Evolutionary conservation across 352 stramenopile genomes (phyloP), one percentile per base, ranked within the genome.

Genomic region (Phytophthora sansomeana): DNA sequence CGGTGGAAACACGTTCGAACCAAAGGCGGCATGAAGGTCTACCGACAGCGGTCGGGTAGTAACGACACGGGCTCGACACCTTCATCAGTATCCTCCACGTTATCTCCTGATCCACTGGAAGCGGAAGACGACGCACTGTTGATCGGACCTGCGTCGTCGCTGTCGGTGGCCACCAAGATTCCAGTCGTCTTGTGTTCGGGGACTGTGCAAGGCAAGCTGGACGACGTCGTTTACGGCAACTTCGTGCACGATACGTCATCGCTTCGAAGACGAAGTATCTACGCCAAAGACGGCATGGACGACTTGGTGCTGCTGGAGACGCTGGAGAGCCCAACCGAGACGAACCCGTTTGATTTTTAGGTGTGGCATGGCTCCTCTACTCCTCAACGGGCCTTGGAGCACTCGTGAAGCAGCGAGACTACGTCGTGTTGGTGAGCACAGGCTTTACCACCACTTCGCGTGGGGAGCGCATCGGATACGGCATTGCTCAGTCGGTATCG

Each of bases 151-250:
- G 77, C 71, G 26, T 72, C 77, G 14, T 69, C 75, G 0, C 60
- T 87, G 32, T 78, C 81, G 0, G 78, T 77, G 5, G 83, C 69
- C 51, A 78, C 68, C 19, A 72, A 73, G 11, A 69, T 78, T 46
- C 75, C 72, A 0, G 42, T 78, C 10, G 69, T 81, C 29, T 16
- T 84, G n/a, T 63, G 57, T 24, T 73, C 55, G 4, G 77, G 75
- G 5, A 74, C 63, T 9, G 51, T 81, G 7, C 63, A 77, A 7
- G 80, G 82, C 17, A 75, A 68, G 16, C 33, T 91, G 14, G 80
- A 89, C 24, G 82, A 91, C 50, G 63, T 72, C 16, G 67, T 89
- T 53, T 89, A 87, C 54, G 80, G 78, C 28, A 61, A 56, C 29
- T 69, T 73, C 26, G 74, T 74, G 24, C 66, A 79, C 39, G 77